These are phyloP conservation scores for Lithocarpus polystachyus DNA, from an alignment of 306 rosid species.

Conservation along the genomic window DNA sequence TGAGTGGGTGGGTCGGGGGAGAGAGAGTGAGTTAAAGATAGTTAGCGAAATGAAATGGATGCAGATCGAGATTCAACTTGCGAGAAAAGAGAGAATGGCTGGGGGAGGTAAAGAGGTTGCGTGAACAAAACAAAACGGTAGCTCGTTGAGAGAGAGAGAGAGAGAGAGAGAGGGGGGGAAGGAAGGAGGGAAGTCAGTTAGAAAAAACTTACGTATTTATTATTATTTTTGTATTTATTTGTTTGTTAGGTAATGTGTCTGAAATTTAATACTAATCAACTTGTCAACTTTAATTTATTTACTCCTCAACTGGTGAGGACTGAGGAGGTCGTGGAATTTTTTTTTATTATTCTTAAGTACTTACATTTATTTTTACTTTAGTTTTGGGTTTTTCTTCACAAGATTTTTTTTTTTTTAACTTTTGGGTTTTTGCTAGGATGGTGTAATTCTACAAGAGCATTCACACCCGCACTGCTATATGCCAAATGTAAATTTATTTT, in stretches of 20 bases:
- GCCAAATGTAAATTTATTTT: too few relatives aligned
- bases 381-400: too few relatives aligned
- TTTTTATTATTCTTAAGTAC: too few relatives aligned
- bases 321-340: too few relatives aligned
- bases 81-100: conserved; percentile 5
- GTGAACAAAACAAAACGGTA: neutral
- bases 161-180: neutral
- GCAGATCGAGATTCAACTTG: conserved; percentile 13
- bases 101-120: neutral
- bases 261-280: too few relatives aligned
- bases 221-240: neutral
- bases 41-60: neutral
- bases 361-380: too few relatives aligned
- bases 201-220: neutral
- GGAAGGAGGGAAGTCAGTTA: neutral
- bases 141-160: neutral
- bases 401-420: too few relatives aligned
- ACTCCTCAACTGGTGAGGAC: too few relatives aligned
- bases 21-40: conserved; percentile 21
- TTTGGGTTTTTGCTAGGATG: too few relatives aligned
- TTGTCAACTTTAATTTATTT: too few relatives aligned
- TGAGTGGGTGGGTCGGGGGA: conserved; percentile 17
- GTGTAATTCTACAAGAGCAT: too few relatives aligned
- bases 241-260: neutral
- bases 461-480: too few relatives aligned